These are phyloP conservation scores for Adansonia grandidieri DNA, from an alignment of 441 rosid species.

Conservation along the genomic window DNA sequence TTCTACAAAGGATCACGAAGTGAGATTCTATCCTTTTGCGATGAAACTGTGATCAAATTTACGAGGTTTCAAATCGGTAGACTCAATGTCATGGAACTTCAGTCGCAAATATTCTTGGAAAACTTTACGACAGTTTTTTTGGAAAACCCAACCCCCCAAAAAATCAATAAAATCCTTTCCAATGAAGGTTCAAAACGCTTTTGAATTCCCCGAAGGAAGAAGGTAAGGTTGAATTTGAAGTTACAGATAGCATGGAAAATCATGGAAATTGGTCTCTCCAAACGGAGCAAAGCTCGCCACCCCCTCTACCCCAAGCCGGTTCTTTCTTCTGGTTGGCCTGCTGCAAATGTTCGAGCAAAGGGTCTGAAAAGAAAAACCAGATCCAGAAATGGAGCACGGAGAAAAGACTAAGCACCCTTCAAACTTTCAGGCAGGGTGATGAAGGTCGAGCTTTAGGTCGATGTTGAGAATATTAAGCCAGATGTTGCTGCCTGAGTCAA, in stretches of 20 bases:
- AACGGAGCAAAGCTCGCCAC: background rate
- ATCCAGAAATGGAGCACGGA: too few relatives aligned
- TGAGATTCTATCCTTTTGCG: background rate
- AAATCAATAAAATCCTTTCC: background rate
- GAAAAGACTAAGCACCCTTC: too few relatives aligned
- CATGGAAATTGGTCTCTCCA: conserved; percentile 14
- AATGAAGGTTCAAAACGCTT: background rate
- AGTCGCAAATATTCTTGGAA: background rate
- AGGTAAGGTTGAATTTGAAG: background rate
- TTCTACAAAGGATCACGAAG: background rate
- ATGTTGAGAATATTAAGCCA: too few relatives aligned
- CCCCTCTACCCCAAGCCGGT: background rate
- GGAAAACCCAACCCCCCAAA: background rate
- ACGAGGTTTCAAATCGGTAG: background rate
- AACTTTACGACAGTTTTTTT: background rate
- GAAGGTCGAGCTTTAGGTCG: too few relatives aligned
- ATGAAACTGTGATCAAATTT: too few relatives aligned
- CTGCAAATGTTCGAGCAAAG: too few relatives aligned
- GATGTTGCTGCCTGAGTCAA: too few relatives aligned
- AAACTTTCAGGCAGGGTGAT: too few relatives aligned
- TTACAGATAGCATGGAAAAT: background rate
- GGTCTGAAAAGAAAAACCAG: too few relatives aligned
- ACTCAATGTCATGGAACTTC: background rate
- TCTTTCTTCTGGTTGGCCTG: background rate
- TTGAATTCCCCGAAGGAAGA: background rate